Evolutionary conservation across 225 moss, liverwort and hornwort species (phyloP), one percentile per base, ranked within the genome.

Genomic region (Rhytidiadelphus loreus): DNA sequence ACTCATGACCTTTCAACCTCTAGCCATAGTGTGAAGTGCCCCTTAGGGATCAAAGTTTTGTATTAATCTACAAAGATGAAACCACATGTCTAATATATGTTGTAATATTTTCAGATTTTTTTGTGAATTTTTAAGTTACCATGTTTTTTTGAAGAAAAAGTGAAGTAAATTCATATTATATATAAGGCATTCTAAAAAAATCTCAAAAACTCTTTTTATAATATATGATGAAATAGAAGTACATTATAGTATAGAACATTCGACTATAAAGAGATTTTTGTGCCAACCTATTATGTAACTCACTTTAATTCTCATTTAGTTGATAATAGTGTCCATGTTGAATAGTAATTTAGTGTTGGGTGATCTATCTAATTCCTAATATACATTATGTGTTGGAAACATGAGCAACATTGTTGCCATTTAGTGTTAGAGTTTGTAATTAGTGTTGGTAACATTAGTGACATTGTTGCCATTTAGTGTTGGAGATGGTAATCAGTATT

Each of bases 251-350:
- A 44, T 44, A 6, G 2, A 16, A 6, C 10, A 72, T 72, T 72
- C 6, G 10, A 26, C 1, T 28, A 2, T 10, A 16, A 9, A 10
- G 15, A 28, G 17, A 29, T 29, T 10, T 29, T 43, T 28, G 9
- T 44, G 0, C 3, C 3, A 44, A 0, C 7, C 76, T 23, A 23
- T 53, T 5, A 7, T 22, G 2, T 22, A 76, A 52, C 3, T 35
- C 0, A 3, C 2, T 33, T 0, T 52, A 35, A 23, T 76, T 76
- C 5, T 35, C 32, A 33, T 20, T 5, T 52, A 21, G 7, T 33
- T 76, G 52, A 76, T 5, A 76, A 76, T 21, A 76, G 13, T 21
- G 1, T 33, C 35, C 35, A 52, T 52, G 0, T 9, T 53, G 2
- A 14, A 76, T 9, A 53, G 0, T 0, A 1, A 35, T 23, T 53